Evolutionary conservation across 352 stramenopile genomes (phyloP).

Genomic region (Pythium guiyangense): DNA sequence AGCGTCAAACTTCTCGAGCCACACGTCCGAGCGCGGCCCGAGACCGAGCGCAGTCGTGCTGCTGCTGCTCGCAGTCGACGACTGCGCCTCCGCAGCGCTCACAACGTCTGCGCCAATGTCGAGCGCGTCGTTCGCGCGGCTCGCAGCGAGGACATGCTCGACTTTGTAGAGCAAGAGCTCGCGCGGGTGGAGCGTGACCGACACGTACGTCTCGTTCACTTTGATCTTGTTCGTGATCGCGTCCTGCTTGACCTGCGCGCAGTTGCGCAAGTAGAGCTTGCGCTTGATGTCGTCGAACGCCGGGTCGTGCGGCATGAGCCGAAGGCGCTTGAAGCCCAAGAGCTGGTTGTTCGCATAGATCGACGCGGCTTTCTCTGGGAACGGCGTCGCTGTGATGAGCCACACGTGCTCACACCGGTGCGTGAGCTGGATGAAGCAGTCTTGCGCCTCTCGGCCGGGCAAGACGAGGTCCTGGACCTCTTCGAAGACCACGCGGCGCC

Average conservation of each 20-base stretch:
- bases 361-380: conserved; percentile 68
- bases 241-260: conserved; percentile 74
- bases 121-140: conserved; percentile 31
- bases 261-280: conserved; percentile 85
- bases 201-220: conserved; percentile 72
- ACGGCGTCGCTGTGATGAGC: conserved; percentile 84
- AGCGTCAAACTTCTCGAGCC: conserved; percentile 43
- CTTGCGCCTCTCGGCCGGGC: conserved; percentile 58
- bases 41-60: background rate
- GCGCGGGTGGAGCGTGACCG: conserved; percentile 58
- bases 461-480: conserved; percentile 85
- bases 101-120: conserved; percentile 40
- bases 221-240: conserved; percentile 77
- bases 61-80: background rate
- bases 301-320: conserved; percentile 54
- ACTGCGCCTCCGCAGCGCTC: conserved; percentile 11
- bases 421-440: conserved; percentile 85
- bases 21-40: conserved; percentile 14
- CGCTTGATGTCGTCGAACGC: conserved; percentile 87
- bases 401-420: conserved; percentile 72
- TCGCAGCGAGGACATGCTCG: conserved; percentile 45
- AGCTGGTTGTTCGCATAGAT: conserved; percentile 90
- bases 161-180: conserved; percentile 73
- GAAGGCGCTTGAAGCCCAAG: conserved; percentile 75
- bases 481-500: conserved; percentile 82